These are phyloP conservation scores for Rhododendron ferrugineum DNA, from an alignment of 148 eudicot genomes.

Conservation along the genomic window DNA sequence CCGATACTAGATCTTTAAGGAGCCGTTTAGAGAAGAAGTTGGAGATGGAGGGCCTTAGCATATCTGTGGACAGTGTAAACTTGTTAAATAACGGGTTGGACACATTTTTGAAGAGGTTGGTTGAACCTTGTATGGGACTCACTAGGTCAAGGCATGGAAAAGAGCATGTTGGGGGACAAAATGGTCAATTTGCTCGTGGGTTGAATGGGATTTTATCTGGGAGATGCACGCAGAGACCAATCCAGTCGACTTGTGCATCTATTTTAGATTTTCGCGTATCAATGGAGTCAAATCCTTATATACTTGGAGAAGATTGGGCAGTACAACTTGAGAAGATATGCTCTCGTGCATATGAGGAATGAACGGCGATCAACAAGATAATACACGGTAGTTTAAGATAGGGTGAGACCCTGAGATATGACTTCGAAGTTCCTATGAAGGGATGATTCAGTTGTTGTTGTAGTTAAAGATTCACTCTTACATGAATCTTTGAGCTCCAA, in stretches of 20 bases:
- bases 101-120: conserved; percentile 42
- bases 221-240: conserved; percentile 17
- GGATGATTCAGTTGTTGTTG: not conserved
- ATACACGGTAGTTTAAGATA: not conserved
- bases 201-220: conserved; percentile 13
- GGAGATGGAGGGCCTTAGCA: conserved; percentile 35
- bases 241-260: conserved; percentile 7
- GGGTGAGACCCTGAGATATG: not conserved
- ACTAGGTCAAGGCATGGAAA: conserved; percentile 24
- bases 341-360: conserved; percentile 20
- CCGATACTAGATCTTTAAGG: conserved; percentile 35
- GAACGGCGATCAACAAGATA: not conserved
- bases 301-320: conserved; percentile 48
- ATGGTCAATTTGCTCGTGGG: conserved; percentile 5
- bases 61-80: conserved; percentile 33
- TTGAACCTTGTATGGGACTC: conserved; percentile 40
- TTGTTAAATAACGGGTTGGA: conserved; percentile 41
- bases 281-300: conserved; percentile 36
- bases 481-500: conserved; percentile 1
- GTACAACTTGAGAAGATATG: conserved; percentile 41
- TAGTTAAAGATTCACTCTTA: conserved; percentile 5
- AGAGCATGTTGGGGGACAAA: conserved; percentile 10
- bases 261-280: conserved; percentile 43
- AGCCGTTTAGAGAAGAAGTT: conserved; percentile 34
- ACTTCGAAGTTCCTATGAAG: not conserved